Conservation (phyloP, 441 rosid species). For the Capsella rubella region DNA sequence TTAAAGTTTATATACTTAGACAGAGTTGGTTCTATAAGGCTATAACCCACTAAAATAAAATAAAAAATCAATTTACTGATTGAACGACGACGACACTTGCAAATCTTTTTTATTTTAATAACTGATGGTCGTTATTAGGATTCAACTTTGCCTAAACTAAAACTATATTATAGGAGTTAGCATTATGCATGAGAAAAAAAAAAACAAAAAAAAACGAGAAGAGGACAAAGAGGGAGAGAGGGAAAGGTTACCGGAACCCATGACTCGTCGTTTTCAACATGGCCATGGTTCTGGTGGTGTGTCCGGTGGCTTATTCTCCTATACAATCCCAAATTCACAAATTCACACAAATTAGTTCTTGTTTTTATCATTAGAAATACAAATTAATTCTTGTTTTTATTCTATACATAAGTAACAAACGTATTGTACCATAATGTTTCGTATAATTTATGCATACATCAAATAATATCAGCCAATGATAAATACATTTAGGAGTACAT, state of each 20-base stretch:
- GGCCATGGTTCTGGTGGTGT: conserved; percentile 93
- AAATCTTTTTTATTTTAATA: background rate
- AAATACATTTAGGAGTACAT: background rate
- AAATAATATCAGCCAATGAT: background rate
- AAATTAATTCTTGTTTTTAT: background rate
- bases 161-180: conserved; percentile 14
- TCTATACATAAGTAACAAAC: background rate
- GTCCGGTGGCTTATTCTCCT: conserved; percentile 98
- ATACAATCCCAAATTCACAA: conserved; percentile 23
- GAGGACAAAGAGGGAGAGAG: background rate
- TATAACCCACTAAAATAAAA: background rate
- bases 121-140: conserved; percentile 23
- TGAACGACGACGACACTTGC: conserved; percentile 23
- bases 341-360: background rate
- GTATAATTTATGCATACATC: background rate
- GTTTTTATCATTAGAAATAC: background rate
- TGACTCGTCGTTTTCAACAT: conserved; percentile 85
- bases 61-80: background rate
- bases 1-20: conserved; percentile 13
- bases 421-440: background rate
- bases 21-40: background rate
- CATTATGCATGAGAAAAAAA: background rate
- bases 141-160: background rate
- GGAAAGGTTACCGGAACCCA: conserved; percentile 76
- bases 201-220: background rate